Conservation (phyloP, 1,284 basidiomycete genomes). For the Golubevia pallescens region DNA sequence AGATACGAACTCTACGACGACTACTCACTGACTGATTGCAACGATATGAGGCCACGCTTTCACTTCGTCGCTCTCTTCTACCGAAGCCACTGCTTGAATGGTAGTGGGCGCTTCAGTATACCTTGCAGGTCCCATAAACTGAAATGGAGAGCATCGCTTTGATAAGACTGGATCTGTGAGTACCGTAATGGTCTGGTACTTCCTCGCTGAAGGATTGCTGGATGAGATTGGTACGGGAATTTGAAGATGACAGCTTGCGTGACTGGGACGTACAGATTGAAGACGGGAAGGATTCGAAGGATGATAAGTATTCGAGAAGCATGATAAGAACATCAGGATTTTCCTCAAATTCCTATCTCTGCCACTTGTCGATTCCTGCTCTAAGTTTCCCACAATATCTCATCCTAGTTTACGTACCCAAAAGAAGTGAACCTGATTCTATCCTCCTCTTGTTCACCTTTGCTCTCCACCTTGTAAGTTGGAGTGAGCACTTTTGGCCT, state of each 20-base stretch:
- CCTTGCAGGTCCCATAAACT: slow-evolving; percentile 37
- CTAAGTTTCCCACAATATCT: too few relatives aligned
- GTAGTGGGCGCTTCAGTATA: slow-evolving; percentile 37
- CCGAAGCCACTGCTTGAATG: slow-evolving; percentile 24
- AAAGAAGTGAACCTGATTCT: slow-evolving; percentile 40
- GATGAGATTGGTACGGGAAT: slow-evolving; percentile 20
- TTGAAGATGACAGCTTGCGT: slow-evolving; percentile 35
- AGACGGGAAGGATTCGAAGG: not conserved
- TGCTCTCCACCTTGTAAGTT: not conserved
- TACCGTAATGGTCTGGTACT: slow-evolving; percentile 16
- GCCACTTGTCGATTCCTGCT: too few relatives aligned
- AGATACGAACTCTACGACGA: too few relatives aligned
- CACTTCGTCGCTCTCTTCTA: slow-evolving; percentile 14
- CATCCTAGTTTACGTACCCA: slow-evolving; percentile 9
- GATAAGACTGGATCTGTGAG: slow-evolving; percentile 45
- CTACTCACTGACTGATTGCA: too few relatives aligned
- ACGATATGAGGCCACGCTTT: slow-evolving; percentile 23
- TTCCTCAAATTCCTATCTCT: too few relatives aligned
- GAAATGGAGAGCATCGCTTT: slow-evolving; percentile 34
- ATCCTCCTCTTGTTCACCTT: slow-evolving; percentile 1
- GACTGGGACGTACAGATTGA: slow-evolving; percentile 2
- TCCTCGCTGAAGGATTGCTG: too few relatives aligned
- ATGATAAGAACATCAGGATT: too few relatives aligned
- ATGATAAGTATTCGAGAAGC: too few relatives aligned
- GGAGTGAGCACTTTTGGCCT: not conserved